phyloP scores from a whole-genome alignment of 768 basidiomycete genomes.

The Hygrophoropsis aurantiaca region DNA sequence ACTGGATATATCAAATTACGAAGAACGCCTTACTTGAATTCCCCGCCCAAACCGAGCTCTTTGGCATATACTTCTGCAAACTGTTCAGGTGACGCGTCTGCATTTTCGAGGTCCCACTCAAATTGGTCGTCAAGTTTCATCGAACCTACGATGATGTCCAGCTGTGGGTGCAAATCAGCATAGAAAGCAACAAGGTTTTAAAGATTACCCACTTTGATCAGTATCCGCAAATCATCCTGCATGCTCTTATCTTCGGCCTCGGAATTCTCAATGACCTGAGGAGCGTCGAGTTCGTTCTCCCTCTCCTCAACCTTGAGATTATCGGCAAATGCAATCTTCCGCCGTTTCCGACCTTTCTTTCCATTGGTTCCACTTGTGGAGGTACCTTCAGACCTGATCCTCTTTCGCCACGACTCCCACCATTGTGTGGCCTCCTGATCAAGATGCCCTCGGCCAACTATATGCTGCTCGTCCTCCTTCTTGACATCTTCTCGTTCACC shows the following conservation, averaged over 20 bases:
- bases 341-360: slow-evolving; percentile 39
- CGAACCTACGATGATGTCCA: slow-evolving; percentile 92
- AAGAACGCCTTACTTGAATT: slow-evolving; percentile 73
- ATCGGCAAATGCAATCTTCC: slow-evolving; percentile 34
- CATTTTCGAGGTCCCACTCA: slow-evolving; percentile 93
- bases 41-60: slow-evolving; percentile 87
- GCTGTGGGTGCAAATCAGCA: slow-evolving; percentile 40
- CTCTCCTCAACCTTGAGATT: slow-evolving; percentile 25
- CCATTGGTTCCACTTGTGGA: slow-evolving; percentile 21
- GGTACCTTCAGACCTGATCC: slow-evolving; percentile 33
- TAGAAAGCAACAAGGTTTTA: slow-evolving; percentile 2
- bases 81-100: slow-evolving; percentile 80
- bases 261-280: slow-evolving; percentile 59
- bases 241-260: slow-evolving; percentile 63
- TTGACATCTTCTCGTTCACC: slow-evolving; percentile 3
- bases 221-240: slow-evolving; percentile 86
- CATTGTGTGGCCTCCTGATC: slow-evolving; percentile 52
- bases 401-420: slow-evolving; percentile 76
- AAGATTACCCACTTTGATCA: slow-evolving; percentile 73
- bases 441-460: slow-evolving; percentile 39
- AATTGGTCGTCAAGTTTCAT: slow-evolving; percentile 96
- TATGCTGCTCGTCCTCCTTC: slow-evolving; percentile 19
- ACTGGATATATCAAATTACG: slow-evolving; percentile 4
- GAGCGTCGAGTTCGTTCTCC: slow-evolving; percentile 23
- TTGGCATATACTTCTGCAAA: slow-evolving; percentile 86